Base-by-base conservation (phyloP, 202 grass and related monocot genomes). In the Eragrostis tef region DNA sequence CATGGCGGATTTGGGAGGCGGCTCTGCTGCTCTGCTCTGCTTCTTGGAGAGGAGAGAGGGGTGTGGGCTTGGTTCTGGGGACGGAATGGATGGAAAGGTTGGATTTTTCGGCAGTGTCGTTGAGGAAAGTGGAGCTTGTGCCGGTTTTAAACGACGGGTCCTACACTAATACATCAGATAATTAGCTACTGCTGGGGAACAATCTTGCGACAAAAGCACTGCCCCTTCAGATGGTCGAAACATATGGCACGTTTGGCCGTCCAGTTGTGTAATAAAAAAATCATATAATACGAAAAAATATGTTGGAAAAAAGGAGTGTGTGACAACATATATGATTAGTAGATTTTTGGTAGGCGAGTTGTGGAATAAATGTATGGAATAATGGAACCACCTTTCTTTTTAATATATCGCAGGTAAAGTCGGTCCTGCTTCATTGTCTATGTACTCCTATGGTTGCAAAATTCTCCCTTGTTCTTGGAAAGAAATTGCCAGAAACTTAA, bases 1-100 rank as follows among this genome's bases (percentile, higher is more conserved):
- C 89, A 91, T 91, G 45, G 82, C 19, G 19, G 61, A 73, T 85
- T 78, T 26, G 25, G 52, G 56, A 50, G 63, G 74, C 31, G 10
- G 54, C 20, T 56, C 51, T n/a, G n/a, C n/a, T 53, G 16, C 6
- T 19, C 15, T n/a, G 15, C 16, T 63, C 26, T 53, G 45, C 44
- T 53, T 49, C 13, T 14, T 29, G 59, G 25, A 16, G 27, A 65
- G 29, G 27, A 19, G 16, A 19, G 5, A 31, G 29, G 3, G 29
- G 29, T 31, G 50, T 0, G 26, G 62, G 52, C n/a, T 36, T 53
- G 25, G 59, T 22, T 43, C 41, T 78, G 6, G 9, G 66, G 21
- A 6, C 6, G 67, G 11, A 64, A 15, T 19, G 10, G 51, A 19
- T 17, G 1, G 3, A 20, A 58, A 17, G 47, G 64, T 43, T 52